A percentile compares a stretch with the other conserved stretches of the same genome.
These are phyloP conservation scores for Colletotrichum phormii DNA, from an alignment of 2,329 filamentous ascomycete species.

Conservation along the genomic window DNA sequence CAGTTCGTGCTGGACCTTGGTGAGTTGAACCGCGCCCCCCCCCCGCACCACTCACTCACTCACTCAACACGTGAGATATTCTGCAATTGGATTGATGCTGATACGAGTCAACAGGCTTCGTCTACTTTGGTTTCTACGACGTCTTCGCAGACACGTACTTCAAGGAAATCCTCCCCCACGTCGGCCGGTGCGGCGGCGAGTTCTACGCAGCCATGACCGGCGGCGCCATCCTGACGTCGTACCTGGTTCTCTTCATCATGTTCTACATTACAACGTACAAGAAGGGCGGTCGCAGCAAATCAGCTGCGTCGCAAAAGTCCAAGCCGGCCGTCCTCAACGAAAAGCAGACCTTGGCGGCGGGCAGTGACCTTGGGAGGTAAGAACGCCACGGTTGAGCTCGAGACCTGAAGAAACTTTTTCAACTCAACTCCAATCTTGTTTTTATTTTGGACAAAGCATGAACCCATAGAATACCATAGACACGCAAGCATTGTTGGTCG, in stretches of 20 bases:
- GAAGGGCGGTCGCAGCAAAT: conserved; percentile 1
- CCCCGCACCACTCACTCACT: no score
- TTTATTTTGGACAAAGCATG: neutral
- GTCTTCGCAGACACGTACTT: conserved; percentile 81
- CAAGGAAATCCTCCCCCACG: conserved; percentile 72
- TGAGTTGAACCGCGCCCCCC: conserved; percentile 55
- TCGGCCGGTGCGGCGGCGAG: conserved; percentile 78
- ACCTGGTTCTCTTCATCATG: conserved; percentile 81
- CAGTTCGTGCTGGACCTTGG: conserved; percentile 91
- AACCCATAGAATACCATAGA: neutral
- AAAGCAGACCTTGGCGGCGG: conserved; percentile 3
- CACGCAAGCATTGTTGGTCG: neutral
- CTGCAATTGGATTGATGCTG: conserved; percentile 14
- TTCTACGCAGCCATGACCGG: conserved; percentile 83
- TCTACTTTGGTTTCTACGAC: conserved; percentile 82
- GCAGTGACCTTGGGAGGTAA: neutral
- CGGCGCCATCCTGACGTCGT: conserved; percentile 79
- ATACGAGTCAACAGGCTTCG: conserved; percentile 12
- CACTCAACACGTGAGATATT: no score
- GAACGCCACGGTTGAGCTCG: neutral
- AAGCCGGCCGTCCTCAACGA: neutral
- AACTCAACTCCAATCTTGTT: no score
- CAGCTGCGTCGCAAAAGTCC: neutral
- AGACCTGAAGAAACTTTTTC: neutral
- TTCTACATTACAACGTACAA: conserved; percentile 74